Percentiles rank a stretch among this genome's conserved stretches.
Conservation (phyloP, 2,329 filamentous ascomycete genomes). For the Fusarium sp. region DNA sequence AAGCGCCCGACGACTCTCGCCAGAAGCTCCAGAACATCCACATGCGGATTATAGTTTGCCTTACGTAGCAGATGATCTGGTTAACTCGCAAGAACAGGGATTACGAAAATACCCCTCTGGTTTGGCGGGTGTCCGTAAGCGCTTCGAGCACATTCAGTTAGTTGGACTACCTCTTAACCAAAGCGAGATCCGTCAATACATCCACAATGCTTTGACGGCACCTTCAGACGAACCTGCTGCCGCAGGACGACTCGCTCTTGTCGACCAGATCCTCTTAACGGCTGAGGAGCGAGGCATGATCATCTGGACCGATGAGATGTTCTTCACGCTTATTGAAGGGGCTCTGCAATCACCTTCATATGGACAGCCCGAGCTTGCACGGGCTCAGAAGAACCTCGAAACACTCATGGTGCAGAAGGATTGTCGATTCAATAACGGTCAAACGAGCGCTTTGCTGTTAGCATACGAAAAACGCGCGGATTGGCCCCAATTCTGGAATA, state of each 20-base stretch:
- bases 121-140: slow-evolving; percentile 43
- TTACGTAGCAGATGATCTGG: not conserved
- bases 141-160: slow-evolving; percentile 56
- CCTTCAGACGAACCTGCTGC: slow-evolving; percentile 39
- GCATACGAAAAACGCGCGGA: slow-evolving; percentile 61
- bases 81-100: not conserved
- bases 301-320: slow-evolving; percentile 60
- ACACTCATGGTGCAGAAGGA: slow-evolving; percentile 56
- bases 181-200: slow-evolving; percentile 53
- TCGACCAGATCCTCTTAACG: slow-evolving; percentile 59
- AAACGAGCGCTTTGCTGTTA: slow-evolving; percentile 58
- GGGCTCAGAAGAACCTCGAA: slow-evolving; percentile 60
- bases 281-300: slow-evolving; percentile 60
- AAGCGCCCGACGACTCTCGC: slow-evolving; percentile 41
- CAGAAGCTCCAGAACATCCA: not conserved
- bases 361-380: slow-evolving; percentile 50
- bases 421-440: slow-evolving; percentile 55
- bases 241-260: slow-evolving; percentile 52
- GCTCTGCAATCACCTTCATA: slow-evolving; percentile 51
- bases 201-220: slow-evolving; percentile 55
- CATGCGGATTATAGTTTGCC: too few species aligned
- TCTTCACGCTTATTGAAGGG: slow-evolving; percentile 61
- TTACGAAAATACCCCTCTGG: slow-evolving; percentile 2
- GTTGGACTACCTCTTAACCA: slow-evolving; percentile 53
- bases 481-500: slow-evolving; percentile 71